Evolutionary conservation across 805 yeast species (phyloP).

Genomic region (Candida vaughaniae): DNA sequence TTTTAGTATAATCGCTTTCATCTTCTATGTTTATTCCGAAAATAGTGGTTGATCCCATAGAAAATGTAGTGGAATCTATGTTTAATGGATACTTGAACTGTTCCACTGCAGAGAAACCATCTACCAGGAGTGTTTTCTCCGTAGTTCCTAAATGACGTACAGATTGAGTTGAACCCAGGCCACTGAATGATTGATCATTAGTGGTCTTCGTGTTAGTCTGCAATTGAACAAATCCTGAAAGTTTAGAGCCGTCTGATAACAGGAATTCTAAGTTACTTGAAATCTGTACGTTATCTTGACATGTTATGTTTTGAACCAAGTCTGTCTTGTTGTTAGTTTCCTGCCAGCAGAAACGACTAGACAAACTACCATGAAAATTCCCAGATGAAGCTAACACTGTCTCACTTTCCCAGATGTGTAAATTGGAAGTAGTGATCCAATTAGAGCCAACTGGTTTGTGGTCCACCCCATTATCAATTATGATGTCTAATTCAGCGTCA

Average conservation of each 20-base stretch:
- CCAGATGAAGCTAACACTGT: slow-evolving; percentile 40
- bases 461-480: slow-evolving; percentile 49
- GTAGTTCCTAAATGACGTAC: slow-evolving; percentile 3
- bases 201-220: slow-evolving; percentile 2
- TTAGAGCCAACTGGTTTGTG: slow-evolving; percentile 40
- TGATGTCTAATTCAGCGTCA: slow-evolving; percentile 40
- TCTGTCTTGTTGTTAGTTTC: neutral
- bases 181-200: neutral
- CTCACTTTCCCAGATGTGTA: slow-evolving; percentile 53
- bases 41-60: neutral
- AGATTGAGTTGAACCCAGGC: neutral
- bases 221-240: neutral
- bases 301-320: slow-evolving; percentile 34
- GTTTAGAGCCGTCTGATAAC: slow-evolving; percentile 34
- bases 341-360: slow-evolving; percentile 5
- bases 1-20: slow-evolving; percentile 15
- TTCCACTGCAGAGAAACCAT: neutral
- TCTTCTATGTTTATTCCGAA: slow-evolving; percentile 12
- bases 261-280: slow-evolving; percentile 35
- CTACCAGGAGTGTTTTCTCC: neutral
- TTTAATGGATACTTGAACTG: slow-evolving; percentile 2
- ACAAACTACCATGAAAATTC: no score
- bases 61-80: neutral
- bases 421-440: slow-evolving; percentile 61
- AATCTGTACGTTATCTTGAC: slow-evolving; percentile 31